Evolutionary conservation across 768 basidiomycete genomes (phyloP), one percentile per base, ranked within the genome.

Genomic region (Tylopilus sp.): DNA sequence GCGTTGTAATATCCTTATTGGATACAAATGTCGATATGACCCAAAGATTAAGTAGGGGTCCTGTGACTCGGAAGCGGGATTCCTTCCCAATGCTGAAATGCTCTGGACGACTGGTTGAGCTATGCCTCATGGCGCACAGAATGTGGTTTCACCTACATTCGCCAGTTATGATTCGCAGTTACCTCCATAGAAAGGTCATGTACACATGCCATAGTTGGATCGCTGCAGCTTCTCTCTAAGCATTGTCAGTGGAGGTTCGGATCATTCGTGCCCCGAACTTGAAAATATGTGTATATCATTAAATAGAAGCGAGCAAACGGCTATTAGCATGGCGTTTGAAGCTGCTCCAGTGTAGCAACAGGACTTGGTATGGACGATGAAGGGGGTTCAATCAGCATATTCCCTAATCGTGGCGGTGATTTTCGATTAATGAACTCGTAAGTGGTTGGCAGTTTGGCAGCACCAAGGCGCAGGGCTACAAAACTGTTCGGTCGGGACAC

Each of bases 381-480:
- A 6, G 31, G 31, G 31, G 30, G 78, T 46, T 76, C 69, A 2
- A 90, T 60, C 39, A 89, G 57, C 38, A 88, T 65, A 53, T 76
- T 85, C 17, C 90, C 91, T 12, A 93, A 69, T 1, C 92, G 81
- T 35, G 94, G 86, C 4, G 83, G 83, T 0, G 88, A 75, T 12
- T 73, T 64, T 12, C 77, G 76, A 55, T 75, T 79, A 54, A 98
- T 86, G 68, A 98, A 93, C 66, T 98, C 95, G 71, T 89, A 91
- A 44, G 76, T 76, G 1, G 90, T 86, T 0, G 95, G 95, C 13
- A 98, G 78, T 66, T 94, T 95, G 35, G 80, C 82, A 17, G 87
- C 77, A n/a, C 91, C 95, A 55, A 90, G 85, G 25, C 89, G 86
- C 41, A 98, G 80, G 15, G 91, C 95, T 97, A 40, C 23, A 2